These are phyloP conservation scores for Boletus holoroseus DNA, from an alignment of 1,284 basidiomycete species.

Conservation along the genomic window DNA sequence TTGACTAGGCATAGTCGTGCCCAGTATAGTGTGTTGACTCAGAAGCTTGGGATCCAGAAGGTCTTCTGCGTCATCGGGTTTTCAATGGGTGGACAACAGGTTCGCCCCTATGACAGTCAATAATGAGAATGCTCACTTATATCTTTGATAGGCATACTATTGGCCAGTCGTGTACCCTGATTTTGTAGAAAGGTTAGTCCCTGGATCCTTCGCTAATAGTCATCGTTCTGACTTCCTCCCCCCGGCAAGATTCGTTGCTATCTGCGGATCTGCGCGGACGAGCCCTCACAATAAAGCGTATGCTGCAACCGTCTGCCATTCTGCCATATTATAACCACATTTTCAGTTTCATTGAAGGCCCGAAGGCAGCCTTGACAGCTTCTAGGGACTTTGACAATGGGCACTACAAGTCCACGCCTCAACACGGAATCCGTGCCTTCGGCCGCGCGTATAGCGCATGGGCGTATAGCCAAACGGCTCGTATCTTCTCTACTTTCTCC, in stretches of 20 bases:
- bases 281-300: slow-evolving; percentile 58
- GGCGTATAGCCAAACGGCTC: slow-evolving; percentile 53
- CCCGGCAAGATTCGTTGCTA: slow-evolving; percentile 42
- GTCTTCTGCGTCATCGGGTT: slow-evolving; percentile 28
- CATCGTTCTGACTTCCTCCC: slow-evolving; percentile 3
- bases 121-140: background rate
- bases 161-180: slow-evolving; percentile 60
- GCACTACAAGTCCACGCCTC: slow-evolving; percentile 46
- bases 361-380: slow-evolving; percentile 50
- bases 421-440: slow-evolving; percentile 50
- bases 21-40: slow-evolving; percentile 50
- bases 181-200: slow-evolving; percentile 44
- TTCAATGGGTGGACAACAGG: slow-evolving; percentile 62
- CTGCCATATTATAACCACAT: background rate
- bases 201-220: background rate
- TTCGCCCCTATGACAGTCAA: slow-evolving; percentile 7
- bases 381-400: slow-evolving; percentile 55
- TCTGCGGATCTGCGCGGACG: slow-evolving; percentile 58
- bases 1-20: slow-evolving; percentile 39
- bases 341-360: slow-evolving; percentile 54
- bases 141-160: slow-evolving; percentile 46
- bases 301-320: slow-evolving; percentile 7
- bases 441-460: slow-evolving; percentile 55
- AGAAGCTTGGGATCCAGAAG: slow-evolving; percentile 44
- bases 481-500: slow-evolving; percentile 9